Percentiles rank a stretch among this genome's conserved stretches.
Evolutionary conservation across 2,329 filamentous ascomycete genomes (phyloP).

Genomic region (Xylariaceae sp.): DNA sequence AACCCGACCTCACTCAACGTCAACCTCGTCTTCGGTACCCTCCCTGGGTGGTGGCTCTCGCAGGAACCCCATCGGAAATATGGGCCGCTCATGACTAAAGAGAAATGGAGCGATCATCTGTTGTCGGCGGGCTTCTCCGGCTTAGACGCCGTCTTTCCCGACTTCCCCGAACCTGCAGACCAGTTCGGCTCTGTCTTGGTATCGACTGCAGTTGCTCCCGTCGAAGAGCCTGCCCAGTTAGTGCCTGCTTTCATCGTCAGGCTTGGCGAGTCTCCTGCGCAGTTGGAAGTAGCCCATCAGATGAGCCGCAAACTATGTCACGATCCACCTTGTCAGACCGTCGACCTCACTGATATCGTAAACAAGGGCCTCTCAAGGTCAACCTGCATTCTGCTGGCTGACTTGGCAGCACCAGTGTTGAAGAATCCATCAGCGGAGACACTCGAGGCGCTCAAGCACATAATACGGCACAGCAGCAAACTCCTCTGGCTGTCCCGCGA

Average conservation of each 20-base stretch:
- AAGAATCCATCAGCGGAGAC: conserved; percentile 14
- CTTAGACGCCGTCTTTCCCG: conserved; percentile 5
- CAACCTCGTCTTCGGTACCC: conserved; percentile 27
- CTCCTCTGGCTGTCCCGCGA: conserved; percentile 21
- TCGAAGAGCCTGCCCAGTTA: not conserved
- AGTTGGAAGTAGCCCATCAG: conserved; percentile 5
- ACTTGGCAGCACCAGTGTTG: conserved; percentile 19
- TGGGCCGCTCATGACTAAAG: conserved; percentile 8
- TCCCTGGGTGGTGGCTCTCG: conserved; percentile 10
- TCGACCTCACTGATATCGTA: conserved; percentile 10
- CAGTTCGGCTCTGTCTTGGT: conserved; percentile 8
- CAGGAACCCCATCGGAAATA: conserved; percentile 5
- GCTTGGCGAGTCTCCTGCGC: conserved; percentile 4
- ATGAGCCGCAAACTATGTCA: conserved; percentile 1
- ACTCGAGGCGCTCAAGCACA: conserved; percentile 18
- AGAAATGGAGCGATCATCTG: conserved; percentile 12
- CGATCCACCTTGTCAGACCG: conserved; percentile 6
- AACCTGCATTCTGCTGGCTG: conserved; percentile 22
- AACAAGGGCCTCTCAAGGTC: conserved; percentile 10
- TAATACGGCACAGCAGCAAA: conserved; percentile 18
- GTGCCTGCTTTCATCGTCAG: conserved; percentile 3
- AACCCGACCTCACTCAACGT: conserved; percentile 11
- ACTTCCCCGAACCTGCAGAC: conserved; percentile 11
- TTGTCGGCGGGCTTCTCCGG: conserved; percentile 11
- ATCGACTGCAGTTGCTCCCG: not conserved